Evolutionary conservation across 1,139 yeast species (phyloP), one percentile per base, ranked within the genome.

Genomic region (Pichia sp.): DNA sequence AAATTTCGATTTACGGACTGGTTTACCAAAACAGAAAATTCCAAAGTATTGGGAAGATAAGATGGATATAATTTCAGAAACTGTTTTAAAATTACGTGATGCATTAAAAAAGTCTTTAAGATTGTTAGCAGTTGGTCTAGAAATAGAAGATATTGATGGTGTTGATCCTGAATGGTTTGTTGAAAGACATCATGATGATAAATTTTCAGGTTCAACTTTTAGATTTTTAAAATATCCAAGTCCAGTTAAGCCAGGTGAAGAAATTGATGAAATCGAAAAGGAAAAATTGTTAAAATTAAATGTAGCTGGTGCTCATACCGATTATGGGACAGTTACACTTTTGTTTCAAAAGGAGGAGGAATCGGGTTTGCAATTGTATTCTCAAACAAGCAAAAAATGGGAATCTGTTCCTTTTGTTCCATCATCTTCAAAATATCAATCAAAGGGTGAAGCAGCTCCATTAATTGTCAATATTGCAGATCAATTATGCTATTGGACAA

Each of bases 261-360:
- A 36, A 11, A 36, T 63, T 51, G 45, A 56, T 7, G 77, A 74
- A 55, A 71, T 74, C 30, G 75, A 70, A 22, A 74, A 77, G 33
- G 54, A 46, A 1, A 51, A 57, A 18, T 55, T 53, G 30, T 55
- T 50, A 25, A 54, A 56, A 3, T 45, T 64, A 22, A 63, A 63
- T 47, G 70, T 82, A 49, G 83, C 83, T 3, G 84, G 84, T 31
- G 82, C 83, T 2, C 84, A 79, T 58, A 79, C 83, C 0, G 84
- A 79, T 61, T 79, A 79, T 57, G 84, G 84, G 6, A 74, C 81
- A 11, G 70, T 77, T 57, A 79, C 83, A 0, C 66, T 79, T 30
- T 67, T 79, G 46, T 76, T 64, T 45, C 67, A 63, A 54, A 59
- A 60, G 51, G 60, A 74, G 41, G 73, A 60, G 69, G 75, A 58